Base-by-base conservation (phyloP, 805 yeast genomes). In the Teunomyces atbi region DNA sequence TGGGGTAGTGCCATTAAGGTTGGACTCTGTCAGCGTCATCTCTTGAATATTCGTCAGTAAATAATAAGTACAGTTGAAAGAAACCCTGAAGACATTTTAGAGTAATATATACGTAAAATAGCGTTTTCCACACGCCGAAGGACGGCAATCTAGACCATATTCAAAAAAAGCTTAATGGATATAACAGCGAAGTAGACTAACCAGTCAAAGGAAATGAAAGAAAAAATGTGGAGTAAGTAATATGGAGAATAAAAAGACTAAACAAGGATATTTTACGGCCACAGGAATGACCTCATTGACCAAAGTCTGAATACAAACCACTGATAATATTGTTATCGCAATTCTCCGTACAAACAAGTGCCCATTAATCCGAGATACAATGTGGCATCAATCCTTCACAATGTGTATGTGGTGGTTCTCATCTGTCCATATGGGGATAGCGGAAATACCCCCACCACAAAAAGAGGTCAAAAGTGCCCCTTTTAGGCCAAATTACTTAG, bases 1-100 rank as follows among this genome's bases (percentile, higher is more conserved):
- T 49, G 54, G 54, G 32, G 54, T 51, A 23, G 50, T 51, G 32
- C 45, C 51, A 29, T 47, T 48, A 41, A 50, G 35, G 46, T 45
- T 48, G 30, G 41, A 41, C 15, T 41, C 45, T 6, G 48, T 45
- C 23, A 45, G 38, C 18, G 48, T 18, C 48, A 45, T 45, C 6
- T 41, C 13, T 34, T 18, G n/a, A 11, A 19, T 36, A 20, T 12
- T 4, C 6, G 27, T 13, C 6, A 20, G 16, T 12, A 11, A 21
- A 36, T 3, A 20, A 21, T n/a, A 36, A 36, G 21, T 8, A 21
- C 2, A 5, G 23, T n/a, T 7, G 11, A n/a, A 4, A 15, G 4
- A 19, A 21, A 12, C 16, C 12, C 7, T n/a, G 28, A 36, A 13
- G 15, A 20, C 39, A 36, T 36, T 36, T 20, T 36, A 21, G 16